These are phyloP conservation scores for Saprolegnia parasitica DNA, from an alignment of 352 stramenopile genomes.

Conservation along the genomic window DNA sequence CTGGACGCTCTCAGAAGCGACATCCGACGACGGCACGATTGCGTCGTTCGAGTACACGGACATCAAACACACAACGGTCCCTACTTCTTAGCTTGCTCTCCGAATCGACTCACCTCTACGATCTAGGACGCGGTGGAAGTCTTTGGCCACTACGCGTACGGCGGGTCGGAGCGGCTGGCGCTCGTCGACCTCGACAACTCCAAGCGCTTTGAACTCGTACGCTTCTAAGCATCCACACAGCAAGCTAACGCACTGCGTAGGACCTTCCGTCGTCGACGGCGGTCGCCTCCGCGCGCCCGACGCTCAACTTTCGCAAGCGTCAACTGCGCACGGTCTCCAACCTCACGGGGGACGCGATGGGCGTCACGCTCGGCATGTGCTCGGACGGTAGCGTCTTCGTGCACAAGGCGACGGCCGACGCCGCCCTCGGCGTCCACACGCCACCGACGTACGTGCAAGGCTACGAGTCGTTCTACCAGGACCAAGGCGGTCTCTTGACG, in stretches of 20 bases:
- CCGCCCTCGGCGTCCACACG: slow-evolving; percentile 49
- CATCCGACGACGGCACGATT: slow-evolving; percentile 37
- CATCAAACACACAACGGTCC: slow-evolving; percentile 58
- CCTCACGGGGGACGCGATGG: slow-evolving; percentile 50
- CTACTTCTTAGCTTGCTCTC: neutral
- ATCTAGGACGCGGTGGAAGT: slow-evolving; percentile 63
- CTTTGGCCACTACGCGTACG: slow-evolving; percentile 70
- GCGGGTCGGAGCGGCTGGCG: slow-evolving; percentile 56
- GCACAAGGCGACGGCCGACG: slow-evolving; percentile 43
- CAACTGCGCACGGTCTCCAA: slow-evolving; percentile 74
- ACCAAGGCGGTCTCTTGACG: slow-evolving; percentile 49
- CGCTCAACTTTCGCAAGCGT: slow-evolving; percentile 43
- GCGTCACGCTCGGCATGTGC: slow-evolving; percentile 77
- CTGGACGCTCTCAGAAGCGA: slow-evolving; percentile 62
- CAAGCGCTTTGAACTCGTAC: slow-evolving; percentile 52
- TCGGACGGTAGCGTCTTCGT: slow-evolving; percentile 80
- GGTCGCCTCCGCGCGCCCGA: slow-evolving; percentile 29
- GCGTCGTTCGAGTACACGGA: slow-evolving; percentile 33
- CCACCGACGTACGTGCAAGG: slow-evolving; percentile 69
- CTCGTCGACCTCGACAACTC: slow-evolving; percentile 57
- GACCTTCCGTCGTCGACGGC: slow-evolving; percentile 53
- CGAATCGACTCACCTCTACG: slow-evolving; percentile 40
- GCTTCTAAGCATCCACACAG: neutral
- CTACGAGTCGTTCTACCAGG: slow-evolving; percentile 80
- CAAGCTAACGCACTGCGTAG: neutral